Evolutionary conservation across 2,329 filamentous ascomycete species (phyloP).

Genomic region (Rutstroemia sp.): DNA sequence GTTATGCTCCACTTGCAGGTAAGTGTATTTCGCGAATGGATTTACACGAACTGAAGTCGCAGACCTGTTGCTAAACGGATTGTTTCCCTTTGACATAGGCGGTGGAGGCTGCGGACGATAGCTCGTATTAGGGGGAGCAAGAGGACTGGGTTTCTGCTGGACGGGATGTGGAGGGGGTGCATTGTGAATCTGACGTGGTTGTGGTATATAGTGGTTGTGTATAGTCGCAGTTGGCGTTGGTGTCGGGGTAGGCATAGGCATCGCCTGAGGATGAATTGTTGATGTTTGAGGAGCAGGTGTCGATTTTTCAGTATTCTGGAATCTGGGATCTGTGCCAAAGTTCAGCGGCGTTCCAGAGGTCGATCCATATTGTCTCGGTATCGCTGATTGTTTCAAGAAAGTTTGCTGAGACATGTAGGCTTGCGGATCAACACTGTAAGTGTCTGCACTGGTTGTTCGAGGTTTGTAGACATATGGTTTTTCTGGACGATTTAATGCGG

Average conservation of each 20-base stretch:
- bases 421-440: constrained; percentile 27
- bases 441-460: constrained; percentile 17
- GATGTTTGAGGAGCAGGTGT: neutral
- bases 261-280: neutral
- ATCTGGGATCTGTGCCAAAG: constrained; percentile 29
- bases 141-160: constrained; percentile 4
- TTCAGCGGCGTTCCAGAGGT: constrained; percentile 16
- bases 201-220: constrained; percentile 1
- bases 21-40: constrained; percentile 34
- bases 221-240: neutral
- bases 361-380: constrained; percentile 9
- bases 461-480: constrained; percentile 51
- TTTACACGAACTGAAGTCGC: constrained; percentile 13
- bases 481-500: constrained; percentile 29
- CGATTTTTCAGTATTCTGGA: constrained; percentile 3
- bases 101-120: constrained; percentile 14
- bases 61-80: constrained; percentile 18
- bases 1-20: constrained; percentile 54
- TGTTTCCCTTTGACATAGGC: constrained; percentile 15
- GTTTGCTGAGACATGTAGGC: constrained; percentile 29
- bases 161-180: neutral
- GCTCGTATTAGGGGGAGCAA: constrained; percentile 14
- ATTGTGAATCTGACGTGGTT: constrained; percentile 3
- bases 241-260: neutral
- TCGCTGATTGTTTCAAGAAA: constrained; percentile 26